phyloP scores from a whole-genome alignment of 305 asterid genomes.

The Andrographis paniculata region DNA sequence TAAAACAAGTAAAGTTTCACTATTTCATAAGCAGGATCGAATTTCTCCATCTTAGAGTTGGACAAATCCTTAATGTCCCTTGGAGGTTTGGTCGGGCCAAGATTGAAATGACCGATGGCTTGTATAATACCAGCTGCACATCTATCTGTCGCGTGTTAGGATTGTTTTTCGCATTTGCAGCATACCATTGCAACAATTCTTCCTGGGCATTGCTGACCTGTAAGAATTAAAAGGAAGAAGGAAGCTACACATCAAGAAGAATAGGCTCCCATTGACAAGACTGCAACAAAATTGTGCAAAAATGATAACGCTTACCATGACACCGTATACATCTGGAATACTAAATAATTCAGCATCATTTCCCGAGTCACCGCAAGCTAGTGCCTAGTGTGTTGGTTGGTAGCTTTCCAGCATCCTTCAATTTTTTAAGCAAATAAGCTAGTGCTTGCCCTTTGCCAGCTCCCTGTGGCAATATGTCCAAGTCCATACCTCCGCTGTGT shows the following conservation, averaged over 20 bases:
- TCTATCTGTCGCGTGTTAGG: conserved; percentile 86
- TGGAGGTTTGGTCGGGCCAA: conserved; percentile 82
- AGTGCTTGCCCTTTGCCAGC: conserved; percentile 99
- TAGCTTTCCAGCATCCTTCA: conserved; percentile 49
- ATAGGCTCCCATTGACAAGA: no score
- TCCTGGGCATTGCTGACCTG: conserved; percentile 97
- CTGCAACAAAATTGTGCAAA: no score
- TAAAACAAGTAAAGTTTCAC: conserved; percentile 68
- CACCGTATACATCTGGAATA: conserved; percentile 85
- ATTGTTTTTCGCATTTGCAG: conserved; percentile 77
- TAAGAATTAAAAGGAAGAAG: conserved; percentile 7
- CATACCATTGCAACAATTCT: conserved; percentile 93
- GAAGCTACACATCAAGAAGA: no score
- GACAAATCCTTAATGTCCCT: conserved; percentile 58
- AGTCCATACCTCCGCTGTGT: conserved; percentile 94
- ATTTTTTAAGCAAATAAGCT: conserved; percentile 73
- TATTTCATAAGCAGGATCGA: conserved; percentile 79
- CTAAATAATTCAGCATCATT: conserved; percentile 90
- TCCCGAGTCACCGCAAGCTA: conserved; percentile 97
- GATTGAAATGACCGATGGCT: conserved; percentile 86
- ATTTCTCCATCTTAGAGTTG: conserved; percentile 53
- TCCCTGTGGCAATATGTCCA: conserved; percentile 91
- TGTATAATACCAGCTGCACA: conserved; percentile 97
- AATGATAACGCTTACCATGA: conserved; percentile 90
- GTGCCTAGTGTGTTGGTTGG: conserved; percentile 97